Evolutionary conservation across 352 stramenopile genomes (phyloP).

Genomic region (Blastocystis sp.): DNA sequence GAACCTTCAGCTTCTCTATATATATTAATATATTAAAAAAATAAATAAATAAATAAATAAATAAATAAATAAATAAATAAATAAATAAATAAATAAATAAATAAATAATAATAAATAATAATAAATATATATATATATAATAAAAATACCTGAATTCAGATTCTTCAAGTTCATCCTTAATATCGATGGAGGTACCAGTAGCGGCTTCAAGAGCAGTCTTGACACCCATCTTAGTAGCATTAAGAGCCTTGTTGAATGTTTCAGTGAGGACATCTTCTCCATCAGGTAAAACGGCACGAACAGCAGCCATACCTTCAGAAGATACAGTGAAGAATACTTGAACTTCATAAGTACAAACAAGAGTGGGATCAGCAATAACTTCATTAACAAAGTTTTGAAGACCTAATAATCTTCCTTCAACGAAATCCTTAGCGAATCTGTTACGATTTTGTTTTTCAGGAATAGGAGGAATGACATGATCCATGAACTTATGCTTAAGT

Average conservation of each 20-base stretch:
- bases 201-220: slow-evolving; percentile 25
- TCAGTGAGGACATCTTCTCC: slow-evolving; percentile 18
- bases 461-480: slow-evolving; percentile 33
- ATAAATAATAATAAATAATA: too few species aligned
- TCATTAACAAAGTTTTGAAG: slow-evolving; percentile 36
- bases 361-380: slow-evolving; percentile 13
- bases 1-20: slow-evolving; percentile 29
- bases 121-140: too few species aligned
- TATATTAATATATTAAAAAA: too few species aligned
- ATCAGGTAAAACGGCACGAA: not conserved
- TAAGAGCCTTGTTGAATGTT: slow-evolving; percentile 30
- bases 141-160: too few species aligned
- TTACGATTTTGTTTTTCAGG: slow-evolving; percentile 32
- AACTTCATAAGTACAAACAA: slow-evolving; percentile 27
- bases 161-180: slow-evolving; percentile 7
- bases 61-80: too few species aligned
- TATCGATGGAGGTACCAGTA: slow-evolving; percentile 13
- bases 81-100: too few species aligned
- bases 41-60: too few species aligned
- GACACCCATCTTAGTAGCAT: slow-evolving; percentile 8
- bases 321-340: slow-evolving; percentile 33
- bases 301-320: slow-evolving; percentile 16
- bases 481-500: slow-evolving; percentile 14
- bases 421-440: slow-evolving; percentile 35
- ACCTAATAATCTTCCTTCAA: slow-evolving; percentile 21